Base-by-base conservation (phyloP, 495 filamentous ascomycete genomes). In the Annulohypoxylon maeteangense region DNA sequence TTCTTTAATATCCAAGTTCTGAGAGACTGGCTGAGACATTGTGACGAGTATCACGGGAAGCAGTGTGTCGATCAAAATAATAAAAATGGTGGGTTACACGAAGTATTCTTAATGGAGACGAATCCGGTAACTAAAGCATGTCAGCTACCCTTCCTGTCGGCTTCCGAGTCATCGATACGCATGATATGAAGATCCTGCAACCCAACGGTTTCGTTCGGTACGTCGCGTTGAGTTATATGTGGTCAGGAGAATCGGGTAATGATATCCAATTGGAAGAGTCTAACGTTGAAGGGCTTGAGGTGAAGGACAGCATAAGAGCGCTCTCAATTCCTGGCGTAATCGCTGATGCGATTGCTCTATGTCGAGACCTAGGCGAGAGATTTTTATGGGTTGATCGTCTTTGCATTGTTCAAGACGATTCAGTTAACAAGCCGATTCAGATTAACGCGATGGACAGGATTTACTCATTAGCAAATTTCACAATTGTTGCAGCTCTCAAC, bases 361-460 rank as follows among this genome's bases (percentile, higher is more conserved):
- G 50, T 53, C 50, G 50, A 2, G 50, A 53, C 23, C 14, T 53
- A 7, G 50, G 50, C n/a, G 50, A 53, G 12, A 25, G 50, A 12
- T 53, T 31, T 53, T n/a, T 53, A 5, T 53, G 50, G 50, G 29
- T 53, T 14, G 50, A 53, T 25, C 50, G 50, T 16, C 50, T 53
- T 16, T 53, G 50, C 25, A 31, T 53, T 11, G 23, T 53, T 25
- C 50, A 53, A 32, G 50, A 53, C n/a, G 50, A 53, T 14, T 11
- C 3, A 16, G 8, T 5, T 6, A 32, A 4, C 23, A 53, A 53
- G 10, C 29, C 29, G 7, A 10, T 14, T 4, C 50, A 31, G 16
- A 53, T 53, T 16, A 53, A 32, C 29, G 50, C 50, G 10, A 53
- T 53, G 50, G 50, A 53, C 16, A 7, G 5, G 14, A 53, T 53